Percentiles rank a stretch among this genome's conserved stretches.
Conservation (phyloP, 2,329 filamentous ascomycete genomes). For the Nothopassalora personata region DNA sequence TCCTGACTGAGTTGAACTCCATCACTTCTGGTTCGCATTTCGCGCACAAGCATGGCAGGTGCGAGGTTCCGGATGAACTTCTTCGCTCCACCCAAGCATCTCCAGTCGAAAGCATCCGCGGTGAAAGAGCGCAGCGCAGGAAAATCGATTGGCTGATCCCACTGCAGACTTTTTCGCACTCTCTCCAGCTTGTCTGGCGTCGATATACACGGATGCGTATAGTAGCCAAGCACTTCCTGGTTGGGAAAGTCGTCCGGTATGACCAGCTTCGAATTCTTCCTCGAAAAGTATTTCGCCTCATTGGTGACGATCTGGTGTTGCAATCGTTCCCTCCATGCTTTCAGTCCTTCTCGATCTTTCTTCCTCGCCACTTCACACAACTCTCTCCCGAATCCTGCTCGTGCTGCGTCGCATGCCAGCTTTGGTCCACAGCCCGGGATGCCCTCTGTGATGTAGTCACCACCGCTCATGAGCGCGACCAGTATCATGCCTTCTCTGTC, state of each 20-base stretch:
- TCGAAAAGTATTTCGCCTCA: constrained; percentile 72
- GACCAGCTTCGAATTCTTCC: constrained; percentile 64
- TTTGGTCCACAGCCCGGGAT: constrained; percentile 84
- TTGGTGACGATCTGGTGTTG: constrained; percentile 76
- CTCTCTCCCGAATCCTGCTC: constrained; percentile 75
- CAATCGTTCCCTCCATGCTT: constrained; percentile 66
- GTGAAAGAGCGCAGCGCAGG: constrained; percentile 66
- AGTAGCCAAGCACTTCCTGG: constrained; percentile 72
- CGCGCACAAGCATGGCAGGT: constrained; percentile 65
- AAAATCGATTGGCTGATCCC: constrained; percentile 61
- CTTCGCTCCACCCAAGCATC: constrained; percentile 67
- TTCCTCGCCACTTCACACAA: constrained; percentile 59
- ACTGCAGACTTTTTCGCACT: constrained; percentile 51
- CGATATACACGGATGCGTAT: constrained; percentile 82
- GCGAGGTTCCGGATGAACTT: constrained; percentile 80
- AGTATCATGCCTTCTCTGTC: constrained; percentile 88
- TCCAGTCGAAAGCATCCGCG: constrained; percentile 81
- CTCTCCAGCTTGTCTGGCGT: constrained; percentile 51
- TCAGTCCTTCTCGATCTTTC: constrained; percentile 55
- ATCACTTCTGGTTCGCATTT: constrained; percentile 40
- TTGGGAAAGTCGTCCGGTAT: constrained; percentile 82
- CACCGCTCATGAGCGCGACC: constrained; percentile 89
- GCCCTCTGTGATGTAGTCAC: constrained; percentile 86
- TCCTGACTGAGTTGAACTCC: constrained; percentile 27
- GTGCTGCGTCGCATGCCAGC: constrained; percentile 81